Evolutionary conservation across 2,329 filamentous ascomycete species (phyloP), one percentile per base, ranked within the genome.

Genomic region (Hypoxylon sp.): DNA sequence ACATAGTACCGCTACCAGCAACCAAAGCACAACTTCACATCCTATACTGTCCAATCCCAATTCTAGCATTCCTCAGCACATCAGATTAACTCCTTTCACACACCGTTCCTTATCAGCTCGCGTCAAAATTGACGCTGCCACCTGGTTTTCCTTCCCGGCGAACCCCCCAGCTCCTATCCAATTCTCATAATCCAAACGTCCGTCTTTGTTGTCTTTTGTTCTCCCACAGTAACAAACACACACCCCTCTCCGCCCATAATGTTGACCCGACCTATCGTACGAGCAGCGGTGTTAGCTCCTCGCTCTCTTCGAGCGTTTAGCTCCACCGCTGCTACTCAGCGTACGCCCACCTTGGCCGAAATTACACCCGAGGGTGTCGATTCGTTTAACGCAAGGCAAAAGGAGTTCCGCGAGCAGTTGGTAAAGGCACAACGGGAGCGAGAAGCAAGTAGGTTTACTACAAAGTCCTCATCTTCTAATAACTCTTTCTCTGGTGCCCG

Each of bases 341-440:
- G 84, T 65, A 84, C 90, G 19, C 96, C 96, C n/a, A 90, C 92
- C 39, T 88, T 99, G 73, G 91, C 92, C 79, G 94, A 99, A 81
- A 90, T 99, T 76, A 84, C 91, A 50, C 88, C 91, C 53, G 85
- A 92, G 70, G 88, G 89, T 69, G 90, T 92, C 72, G 85, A 90
- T 59, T 85, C 87, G 63, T 99, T 98, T 86, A 93, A 92, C 79
- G 83, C 86, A 76, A 93, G 92, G 81, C 94, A 97, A 84, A 91
- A 91, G 81, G 87, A 90, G 77, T 98, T 98, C 83, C 92, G 96
- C 79, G 90, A 94, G 81, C 89, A 92, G 80, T 84, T 97, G 76
- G 87, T 90, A 75, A 88, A 91, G 81, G 90, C 90, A 79, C 90
- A 92, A 82, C 92, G 91, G 84, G 92, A 92, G 83, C 89, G 91